A percentile compares a stretch with the other conserved stretches of the same genome.
Evolutionary conservation across 2,329 filamentous ascomycete genomes (phyloP).

Genomic region (Acarospora socialis): DNA sequence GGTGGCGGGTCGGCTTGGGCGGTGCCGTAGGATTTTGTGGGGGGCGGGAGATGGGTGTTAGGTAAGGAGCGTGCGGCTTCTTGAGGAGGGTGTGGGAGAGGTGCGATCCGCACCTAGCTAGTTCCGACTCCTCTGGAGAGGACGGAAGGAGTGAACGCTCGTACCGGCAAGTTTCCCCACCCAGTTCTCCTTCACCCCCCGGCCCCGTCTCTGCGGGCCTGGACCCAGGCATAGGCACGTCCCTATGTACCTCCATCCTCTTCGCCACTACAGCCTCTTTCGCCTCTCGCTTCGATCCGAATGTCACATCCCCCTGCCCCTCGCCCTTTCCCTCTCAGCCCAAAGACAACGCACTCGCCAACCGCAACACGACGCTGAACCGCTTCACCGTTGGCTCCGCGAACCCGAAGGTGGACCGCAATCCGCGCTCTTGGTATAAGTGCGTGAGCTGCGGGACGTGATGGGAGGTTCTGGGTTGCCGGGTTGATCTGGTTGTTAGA

Average conservation of each 20-base stretch:
- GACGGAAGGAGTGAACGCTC: slow-evolving; percentile 11
- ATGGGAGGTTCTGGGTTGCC: slow-evolving; percentile 9
- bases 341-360: slow-evolving; percentile 7
- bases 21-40: too few species aligned
- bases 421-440: slow-evolving; percentile 10
- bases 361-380: slow-evolving; percentile 8
- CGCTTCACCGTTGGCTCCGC: slow-evolving; percentile 4
- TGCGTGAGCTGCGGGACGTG: slow-evolving; percentile 7
- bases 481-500: slow-evolving; percentile 5
- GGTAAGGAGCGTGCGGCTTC: too few species aligned
- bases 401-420: slow-evolving; percentile 9
- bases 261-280: slow-evolving; percentile 26
- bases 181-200: slow-evolving; percentile 21
- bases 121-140: too few species aligned
- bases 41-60: too few species aligned
- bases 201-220: slow-evolving; percentile 2
- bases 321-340: too few species aligned
- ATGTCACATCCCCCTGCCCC: slow-evolving; percentile 16
- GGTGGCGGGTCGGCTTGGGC: too few species aligned
- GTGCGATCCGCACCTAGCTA: too few species aligned
- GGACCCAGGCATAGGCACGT: slow-evolving; percentile 11
- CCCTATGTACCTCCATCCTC: slow-evolving; percentile 19
- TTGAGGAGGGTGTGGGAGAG: too few species aligned
- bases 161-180: slow-evolving; percentile 25
- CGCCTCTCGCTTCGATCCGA: slow-evolving; percentile 28